Conservation (phyloP, 768 basidiomycete genomes). For the Boletus rubroflammeus region DNA sequence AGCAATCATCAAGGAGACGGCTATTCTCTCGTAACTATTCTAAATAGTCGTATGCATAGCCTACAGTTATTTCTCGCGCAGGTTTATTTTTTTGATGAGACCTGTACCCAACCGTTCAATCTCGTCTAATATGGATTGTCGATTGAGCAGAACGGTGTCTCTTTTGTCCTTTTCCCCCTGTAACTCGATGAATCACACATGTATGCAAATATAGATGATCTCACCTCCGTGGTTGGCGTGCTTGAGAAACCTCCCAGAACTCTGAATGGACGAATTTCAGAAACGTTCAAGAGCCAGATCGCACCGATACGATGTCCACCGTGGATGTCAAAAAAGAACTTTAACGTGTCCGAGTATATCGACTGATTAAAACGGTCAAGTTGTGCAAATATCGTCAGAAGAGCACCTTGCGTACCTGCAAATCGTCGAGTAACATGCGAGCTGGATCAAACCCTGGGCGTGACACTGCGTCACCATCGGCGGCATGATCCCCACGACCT, state of each 20-base stretch:
- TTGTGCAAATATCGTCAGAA: neutral
- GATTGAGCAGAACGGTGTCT: conserved; percentile 63
- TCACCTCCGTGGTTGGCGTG: conserved; percentile 43
- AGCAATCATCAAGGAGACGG: conserved; percentile 29
- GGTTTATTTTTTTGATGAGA: conserved; percentile 49
- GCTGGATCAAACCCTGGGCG: conserved; percentile 84
- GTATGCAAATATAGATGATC: conserved; percentile 1
- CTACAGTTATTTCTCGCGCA: conserved; percentile 9
- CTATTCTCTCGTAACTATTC: conserved; percentile 16
- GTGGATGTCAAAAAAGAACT: conserved; percentile 79
- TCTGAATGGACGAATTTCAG: conserved; percentile 63
- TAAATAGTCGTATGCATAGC: neutral
- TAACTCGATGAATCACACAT: neutral
- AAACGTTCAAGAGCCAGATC: conserved; percentile 80
- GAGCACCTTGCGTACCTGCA: conserved; percentile 54
- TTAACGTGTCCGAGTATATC: conserved; percentile 69
- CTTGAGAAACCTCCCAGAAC: conserved; percentile 82
- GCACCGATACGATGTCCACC: conserved; percentile 79
- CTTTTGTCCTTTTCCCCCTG: conserved; percentile 46
- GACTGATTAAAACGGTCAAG: conserved; percentile 39
- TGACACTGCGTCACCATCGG: conserved; percentile 33
- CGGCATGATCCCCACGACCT: conserved; percentile 22
- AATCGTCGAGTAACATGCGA: conserved; percentile 57
- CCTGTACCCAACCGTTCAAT: conserved; percentile 73
- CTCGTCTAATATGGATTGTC: conserved; percentile 63